Evolutionary conservation across 23 red algal genomes (phyloP), one percentile per base, ranked within the genome.

Genomic region (Chondrus crispus): DNA sequence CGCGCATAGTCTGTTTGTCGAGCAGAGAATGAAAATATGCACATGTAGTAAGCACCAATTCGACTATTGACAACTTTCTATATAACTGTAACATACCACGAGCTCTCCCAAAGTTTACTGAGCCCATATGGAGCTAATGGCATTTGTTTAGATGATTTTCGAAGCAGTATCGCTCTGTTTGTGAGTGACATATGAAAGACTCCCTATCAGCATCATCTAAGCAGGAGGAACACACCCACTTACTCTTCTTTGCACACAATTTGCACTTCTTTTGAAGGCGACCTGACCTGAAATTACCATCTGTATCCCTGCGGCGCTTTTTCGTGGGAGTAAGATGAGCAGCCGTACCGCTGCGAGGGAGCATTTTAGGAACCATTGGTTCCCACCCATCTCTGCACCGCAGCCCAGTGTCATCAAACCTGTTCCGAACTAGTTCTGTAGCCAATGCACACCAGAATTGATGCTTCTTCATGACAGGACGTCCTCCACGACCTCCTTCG

Each of bases 371-470:
- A 18, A 72, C 32, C 32, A 13, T 13, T 29, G 14, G 16, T 20
- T 72, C 75, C 12, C 36, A 13, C 48, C 20, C 33, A 41, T 49
- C 49, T 46, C 36, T 51, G 12, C 16, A 41, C 10, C 53, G 50
- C 13, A 69, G 10, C 26, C 81, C 81, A 64, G 69, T 39, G n/a
- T 9, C 47, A 62, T 85, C 57, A 39, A 26, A 69, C 49, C 9
- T 43, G 43, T 85, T 85, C 9, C 69, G 54, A 62, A 85, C 69
- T 9, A 85, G 49, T 20, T 58, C 33, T 86, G 54, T 86, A 32
- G 30, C n/a, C n/a, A n/a, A n/a, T n/a, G n/a, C n/a, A n/a, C n/a
- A n/a, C n/a, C n/a, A n/a, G n/a, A n/a, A n/a, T n/a, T n/a, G n/a
- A n/a, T n/a, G n/a, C n/a, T n/a, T n/a, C n/a, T n/a, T n/a, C n/a